Evolutionary conservation across 345 rosid species (phyloP).

Genomic region (Eucalyptus microcorys): DNA sequence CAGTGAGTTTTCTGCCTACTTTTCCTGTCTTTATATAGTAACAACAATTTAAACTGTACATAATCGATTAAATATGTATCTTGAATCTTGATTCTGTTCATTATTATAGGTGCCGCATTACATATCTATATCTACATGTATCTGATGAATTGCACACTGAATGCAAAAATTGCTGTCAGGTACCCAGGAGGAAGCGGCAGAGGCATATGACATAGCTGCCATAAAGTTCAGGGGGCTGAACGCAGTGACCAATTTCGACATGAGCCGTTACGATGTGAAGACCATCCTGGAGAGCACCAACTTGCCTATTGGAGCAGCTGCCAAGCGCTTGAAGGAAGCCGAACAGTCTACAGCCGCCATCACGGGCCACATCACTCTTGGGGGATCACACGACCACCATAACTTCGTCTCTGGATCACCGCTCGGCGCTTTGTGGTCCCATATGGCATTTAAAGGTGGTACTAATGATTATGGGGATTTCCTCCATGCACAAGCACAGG

Average conservation of each 20-base stretch:
- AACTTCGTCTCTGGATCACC: not conserved
- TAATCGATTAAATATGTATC: not conserved
- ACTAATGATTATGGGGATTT: conserved; percentile 8
- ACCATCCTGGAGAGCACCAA: conserved; percentile 76
- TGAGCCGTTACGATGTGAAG: conserved; percentile 74
- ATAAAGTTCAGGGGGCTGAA: conserved; percentile 83
- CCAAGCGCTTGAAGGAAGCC: conserved; percentile 50
- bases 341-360: not conserved
- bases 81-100: not conserved
- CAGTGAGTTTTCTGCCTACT: conserved; percentile 18
- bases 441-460: not conserved
- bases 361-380: conserved; percentile 12
- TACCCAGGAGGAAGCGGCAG: conserved; percentile 97
- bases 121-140: not conserved
- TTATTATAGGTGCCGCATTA: not conserved
- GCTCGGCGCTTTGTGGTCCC: not conserved
- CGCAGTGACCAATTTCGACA: conserved; percentile 98
- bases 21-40: not conserved
- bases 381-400: not conserved
- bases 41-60: not conserved
- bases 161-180: conserved; percentile 13
- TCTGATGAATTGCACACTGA: not conserved
- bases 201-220: conserved; percentile 96
- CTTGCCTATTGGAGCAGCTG: conserved; percentile 57
- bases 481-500: not conserved